Percentiles rank a stretch among this genome's conserved stretches.
Conservation (phyloP, 2,329 filamentous ascomycete genomes). For the Delphinella strobiligena region DNA sequence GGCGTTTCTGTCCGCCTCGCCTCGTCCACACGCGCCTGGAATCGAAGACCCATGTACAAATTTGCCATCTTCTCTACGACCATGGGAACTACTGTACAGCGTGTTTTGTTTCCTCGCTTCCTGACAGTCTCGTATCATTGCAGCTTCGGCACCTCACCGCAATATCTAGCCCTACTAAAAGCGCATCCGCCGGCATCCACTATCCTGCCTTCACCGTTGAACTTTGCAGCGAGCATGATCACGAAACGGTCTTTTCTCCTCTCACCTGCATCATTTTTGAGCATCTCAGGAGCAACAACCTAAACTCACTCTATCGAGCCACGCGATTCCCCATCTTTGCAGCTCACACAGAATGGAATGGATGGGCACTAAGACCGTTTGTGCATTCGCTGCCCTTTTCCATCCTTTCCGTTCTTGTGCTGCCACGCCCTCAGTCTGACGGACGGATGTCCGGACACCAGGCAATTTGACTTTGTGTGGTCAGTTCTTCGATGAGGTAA, state of each 20-base stretch:
- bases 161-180: neutral
- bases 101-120: no score
- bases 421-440: no score
- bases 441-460: no score
- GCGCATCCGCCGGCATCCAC: neutral
- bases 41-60: neutral
- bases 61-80: neutral
- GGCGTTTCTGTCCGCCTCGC: no score
- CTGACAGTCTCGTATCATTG: neutral
- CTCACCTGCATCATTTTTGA: neutral
- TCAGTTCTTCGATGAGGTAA: no score
- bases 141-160: neutral
- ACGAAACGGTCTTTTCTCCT: neutral
- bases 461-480: no score
- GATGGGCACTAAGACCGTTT: no score
- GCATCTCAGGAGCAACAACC: neutral
- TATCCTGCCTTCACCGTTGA: neutral
- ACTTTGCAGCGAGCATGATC: neutral
- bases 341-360: no score
- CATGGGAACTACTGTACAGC: no score
- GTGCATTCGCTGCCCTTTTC: no score
- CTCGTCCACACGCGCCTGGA: no score
- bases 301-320: neutral
- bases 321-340: neutral
- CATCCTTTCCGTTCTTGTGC: no score